Base-by-base conservation (phyloP, 73 alveolate genomes). In the Breviolum minutum region DNA sequence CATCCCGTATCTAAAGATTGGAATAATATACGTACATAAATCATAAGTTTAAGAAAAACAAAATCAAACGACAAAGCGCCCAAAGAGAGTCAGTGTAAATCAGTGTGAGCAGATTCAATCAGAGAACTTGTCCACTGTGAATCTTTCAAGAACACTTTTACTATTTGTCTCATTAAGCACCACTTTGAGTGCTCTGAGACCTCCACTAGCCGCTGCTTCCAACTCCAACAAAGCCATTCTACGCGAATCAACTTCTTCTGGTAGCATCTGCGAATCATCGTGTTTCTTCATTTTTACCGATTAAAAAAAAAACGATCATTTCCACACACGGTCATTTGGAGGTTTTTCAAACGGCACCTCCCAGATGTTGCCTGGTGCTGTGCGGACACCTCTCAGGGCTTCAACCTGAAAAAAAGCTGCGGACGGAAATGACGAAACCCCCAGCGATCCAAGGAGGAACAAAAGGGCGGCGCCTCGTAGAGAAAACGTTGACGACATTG, bases 211-310 rank as follows among this genome's bases (percentile, higher is more conserved):
- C 60, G 98, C 6, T 54, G 91, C 22, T 32, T 92, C 98, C 26
- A 92, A 80, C 63, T 92, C 98, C 80, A 92, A 54, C 91, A 92
- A 30, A 16, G 98, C 98, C 89, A 92, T 48, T 32, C 62, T 73
- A 22, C 40, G 79, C 68, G 74, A 62, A 63, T 92, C 98, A 32
- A 92, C 80, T 32, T 92, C 98, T 73, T 92, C 91, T 14, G 98
- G 98, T 22, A 92, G 90, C 98, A 92, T 74, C 98, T 92, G 98
- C 63, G 27, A 8, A 30, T n/a, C 6, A 30, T n/a, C 6, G 22
- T 29, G 77, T 32, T n/a, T n/a, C n/a, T n/a, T 16, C 32, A 24
- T 19, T 73, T 24, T 14, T n/a, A n/a, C n/a, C n/a, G n/a, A n/a
- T n/a, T n/a, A n/a, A 19, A 32, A 71, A 32, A 30, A 82, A 14